A percentile compares a stretch with the other conserved stretches of the same genome.
Conservation (phyloP, 139 green algal genomes). For the Medakamo hakoo region DNA sequence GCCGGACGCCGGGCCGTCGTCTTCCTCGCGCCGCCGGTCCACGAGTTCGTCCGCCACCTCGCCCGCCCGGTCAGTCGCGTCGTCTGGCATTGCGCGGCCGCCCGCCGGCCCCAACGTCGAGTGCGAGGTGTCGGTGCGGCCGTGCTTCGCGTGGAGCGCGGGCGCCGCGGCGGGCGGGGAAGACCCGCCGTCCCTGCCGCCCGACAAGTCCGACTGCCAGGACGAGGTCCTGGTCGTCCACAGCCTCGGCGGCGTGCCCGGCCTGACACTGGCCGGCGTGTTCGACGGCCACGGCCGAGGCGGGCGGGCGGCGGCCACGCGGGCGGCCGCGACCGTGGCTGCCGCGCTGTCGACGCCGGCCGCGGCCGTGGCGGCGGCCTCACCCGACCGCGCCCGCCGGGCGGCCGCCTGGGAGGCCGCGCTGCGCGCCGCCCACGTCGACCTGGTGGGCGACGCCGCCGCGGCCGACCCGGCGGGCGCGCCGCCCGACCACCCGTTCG, state of each 20-base stretch:
- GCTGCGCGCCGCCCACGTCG: slow-evolving; percentile 5
- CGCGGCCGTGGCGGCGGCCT: background rate
- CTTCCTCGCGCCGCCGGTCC: no score
- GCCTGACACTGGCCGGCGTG: slow-evolving; percentile 21
- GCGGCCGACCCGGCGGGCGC: slow-evolving; percentile 12
- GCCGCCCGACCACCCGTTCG: slow-evolving; percentile 19
- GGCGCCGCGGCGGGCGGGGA: background rate
- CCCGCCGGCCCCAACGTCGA: no score
- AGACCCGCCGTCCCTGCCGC: background rate
- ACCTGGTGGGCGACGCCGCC: slow-evolving; percentile 3
- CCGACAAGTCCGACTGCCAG: slow-evolving; percentile 15
- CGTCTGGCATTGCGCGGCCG: no score
- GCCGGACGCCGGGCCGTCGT: no score
- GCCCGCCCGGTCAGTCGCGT: no score
- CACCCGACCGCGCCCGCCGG: background rate
- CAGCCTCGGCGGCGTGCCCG: slow-evolving; percentile 7
- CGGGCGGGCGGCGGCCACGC: slow-evolving; percentile 17
- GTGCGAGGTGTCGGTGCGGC: background rate
- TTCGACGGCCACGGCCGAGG: slow-evolving; percentile 30
- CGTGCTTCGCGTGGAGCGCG: background rate
- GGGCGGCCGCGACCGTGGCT: slow-evolving; percentile 6
- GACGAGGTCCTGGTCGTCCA: slow-evolving; percentile 11
- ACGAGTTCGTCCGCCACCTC: no score
- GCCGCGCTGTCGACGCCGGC: slow-evolving; percentile 6
- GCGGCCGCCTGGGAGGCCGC: slow-evolving; percentile 6